These are phyloP conservation scores for Usnea hakonensis DNA, from an alignment of 495 filamentous ascomycete species.

Conservation along the genomic window DNA sequence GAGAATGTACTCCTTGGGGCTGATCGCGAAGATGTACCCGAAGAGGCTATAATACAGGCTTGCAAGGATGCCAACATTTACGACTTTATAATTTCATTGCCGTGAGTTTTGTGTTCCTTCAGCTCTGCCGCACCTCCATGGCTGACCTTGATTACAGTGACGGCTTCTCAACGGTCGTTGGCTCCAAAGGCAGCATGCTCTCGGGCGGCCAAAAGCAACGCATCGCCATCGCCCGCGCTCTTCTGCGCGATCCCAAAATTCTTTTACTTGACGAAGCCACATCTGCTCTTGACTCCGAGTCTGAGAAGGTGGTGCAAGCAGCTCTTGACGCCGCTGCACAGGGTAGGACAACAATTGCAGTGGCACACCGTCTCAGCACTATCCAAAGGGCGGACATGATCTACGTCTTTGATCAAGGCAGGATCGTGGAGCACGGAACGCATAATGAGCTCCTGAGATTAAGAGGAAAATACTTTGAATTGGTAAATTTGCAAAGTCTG, in stretches of 20 bases:
- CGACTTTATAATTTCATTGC: constrained; percentile 74
- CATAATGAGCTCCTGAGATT: constrained; percentile 59
- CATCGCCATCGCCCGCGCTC: constrained; percentile 66
- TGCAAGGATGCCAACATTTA: constrained; percentile 89
- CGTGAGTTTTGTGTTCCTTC: constrained; percentile 30
- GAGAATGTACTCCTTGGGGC: constrained; percentile 75
- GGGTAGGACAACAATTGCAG: constrained; percentile 70
- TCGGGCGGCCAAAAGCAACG: constrained; percentile 83
- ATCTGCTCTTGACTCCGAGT: constrained; percentile 71
- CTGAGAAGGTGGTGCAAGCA: constrained; percentile 74
- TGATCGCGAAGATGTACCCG: constrained; percentile 52
- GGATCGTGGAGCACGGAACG: constrained; percentile 64
- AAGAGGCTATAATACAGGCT: constrained; percentile 62
- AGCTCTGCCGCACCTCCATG: constrained; percentile 7
- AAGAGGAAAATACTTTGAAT: constrained; percentile 65
- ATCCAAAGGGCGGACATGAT: constrained; percentile 80
- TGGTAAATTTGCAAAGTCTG: constrained; percentile 73
- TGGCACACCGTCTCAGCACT: constrained; percentile 69
- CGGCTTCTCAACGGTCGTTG: constrained; percentile 67
- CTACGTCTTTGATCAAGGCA: constrained; percentile 73
- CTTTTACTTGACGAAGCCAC: constrained; percentile 79
- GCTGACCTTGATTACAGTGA: constrained; percentile 44
- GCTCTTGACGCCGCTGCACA: constrained; percentile 67
- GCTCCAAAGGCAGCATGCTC: constrained; percentile 68
- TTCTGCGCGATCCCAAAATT: constrained; percentile 62